Evolutionary conservation across 176 grass and related monocot genomes (phyloP).

Genomic region (Urochloa ruziziensis): DNA sequence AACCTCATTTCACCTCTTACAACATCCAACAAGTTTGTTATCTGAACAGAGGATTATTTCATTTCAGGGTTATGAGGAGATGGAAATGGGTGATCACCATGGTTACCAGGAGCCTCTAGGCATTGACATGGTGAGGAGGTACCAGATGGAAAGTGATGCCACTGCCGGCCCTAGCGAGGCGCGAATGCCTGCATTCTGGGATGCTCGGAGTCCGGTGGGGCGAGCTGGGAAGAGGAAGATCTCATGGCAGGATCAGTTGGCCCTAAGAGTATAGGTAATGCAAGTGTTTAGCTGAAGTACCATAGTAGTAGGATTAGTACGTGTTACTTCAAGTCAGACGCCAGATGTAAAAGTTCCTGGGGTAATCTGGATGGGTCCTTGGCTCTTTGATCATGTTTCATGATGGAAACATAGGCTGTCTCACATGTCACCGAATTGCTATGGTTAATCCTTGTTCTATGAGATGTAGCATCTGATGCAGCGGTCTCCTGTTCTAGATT

Average conservation of each 20-base stretch:
- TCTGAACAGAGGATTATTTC: background rate
- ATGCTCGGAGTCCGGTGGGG: conserved; percentile 10
- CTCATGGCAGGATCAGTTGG: conserved; percentile 69
- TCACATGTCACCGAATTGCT: background rate
- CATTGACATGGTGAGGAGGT: conserved; percentile 14
- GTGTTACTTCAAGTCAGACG: background rate
- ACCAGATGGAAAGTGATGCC: conserved; percentile 5
- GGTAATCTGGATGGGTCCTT: conserved; percentile 10
- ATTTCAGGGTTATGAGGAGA: conserved; percentile 49
- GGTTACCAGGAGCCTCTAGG: conserved; percentile 11
- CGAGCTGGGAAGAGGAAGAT: conserved; percentile 57
- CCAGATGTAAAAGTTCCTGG: conserved; percentile 6
- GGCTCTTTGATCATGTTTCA: background rate
- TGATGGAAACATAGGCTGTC: background rate
- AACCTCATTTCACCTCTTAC: background rate
- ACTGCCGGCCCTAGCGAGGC: conserved; percentile 7
- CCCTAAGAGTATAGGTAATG: conserved; percentile 58
- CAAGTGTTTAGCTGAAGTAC: background rate
- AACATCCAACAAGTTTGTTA: background rate
- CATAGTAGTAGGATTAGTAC: background rate
- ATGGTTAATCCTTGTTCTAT: background rate
- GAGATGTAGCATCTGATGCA: background rate
- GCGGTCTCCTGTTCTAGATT: no score
- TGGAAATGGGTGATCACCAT: conserved; percentile 31
- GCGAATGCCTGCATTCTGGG: conserved; percentile 28